Conservation (phyloP, 139 green algal species). For the Chlorella sorokiniana region DNA sequence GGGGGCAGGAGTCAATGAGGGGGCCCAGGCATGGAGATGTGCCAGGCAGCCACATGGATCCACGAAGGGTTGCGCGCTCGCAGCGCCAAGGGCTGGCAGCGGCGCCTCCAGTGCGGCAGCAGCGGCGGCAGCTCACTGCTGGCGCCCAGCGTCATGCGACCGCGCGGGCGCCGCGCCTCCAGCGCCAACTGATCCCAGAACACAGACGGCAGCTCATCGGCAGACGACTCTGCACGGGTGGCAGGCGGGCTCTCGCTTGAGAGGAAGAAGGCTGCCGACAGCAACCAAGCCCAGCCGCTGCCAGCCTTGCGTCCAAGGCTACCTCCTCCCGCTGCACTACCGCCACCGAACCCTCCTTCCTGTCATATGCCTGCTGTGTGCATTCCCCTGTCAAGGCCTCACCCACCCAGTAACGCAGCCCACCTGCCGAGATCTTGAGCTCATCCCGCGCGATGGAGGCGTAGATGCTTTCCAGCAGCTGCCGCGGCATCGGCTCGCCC, state of each 20-base stretch:
- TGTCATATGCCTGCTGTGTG: background rate
- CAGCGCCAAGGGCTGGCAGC: too few relatives aligned
- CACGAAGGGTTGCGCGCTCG: background rate
- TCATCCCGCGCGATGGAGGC: constrained; percentile 71
- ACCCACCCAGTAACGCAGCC: background rate
- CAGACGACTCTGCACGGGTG: background rate
- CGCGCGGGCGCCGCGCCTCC: constrained; percentile 45
- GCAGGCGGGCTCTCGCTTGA: background rate
- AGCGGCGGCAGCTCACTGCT: constrained; percentile 8
- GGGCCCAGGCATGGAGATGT: background rate
- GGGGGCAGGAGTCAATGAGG: background rate
- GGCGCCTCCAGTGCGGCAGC: background rate
- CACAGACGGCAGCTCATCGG: constrained; percentile 54
- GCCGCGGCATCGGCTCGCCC: constrained; percentile 70
- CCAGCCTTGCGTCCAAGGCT: too few relatives aligned
- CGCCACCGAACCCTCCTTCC: background rate
- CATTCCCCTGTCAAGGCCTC: too few relatives aligned
- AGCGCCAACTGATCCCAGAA: constrained; percentile 67
- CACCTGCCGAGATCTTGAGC: constrained; percentile 70
- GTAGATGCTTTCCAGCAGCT: constrained; percentile 68
- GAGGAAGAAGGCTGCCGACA: background rate
- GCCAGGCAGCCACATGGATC: background rate
- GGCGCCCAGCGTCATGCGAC: constrained; percentile 27
- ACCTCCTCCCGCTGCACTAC: too few relatives aligned
- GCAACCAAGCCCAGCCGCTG: too few relatives aligned